phyloP scores from a whole-genome alignment of 1,284 basidiomycete genomes.

The Farysia itapuensis region DNA sequence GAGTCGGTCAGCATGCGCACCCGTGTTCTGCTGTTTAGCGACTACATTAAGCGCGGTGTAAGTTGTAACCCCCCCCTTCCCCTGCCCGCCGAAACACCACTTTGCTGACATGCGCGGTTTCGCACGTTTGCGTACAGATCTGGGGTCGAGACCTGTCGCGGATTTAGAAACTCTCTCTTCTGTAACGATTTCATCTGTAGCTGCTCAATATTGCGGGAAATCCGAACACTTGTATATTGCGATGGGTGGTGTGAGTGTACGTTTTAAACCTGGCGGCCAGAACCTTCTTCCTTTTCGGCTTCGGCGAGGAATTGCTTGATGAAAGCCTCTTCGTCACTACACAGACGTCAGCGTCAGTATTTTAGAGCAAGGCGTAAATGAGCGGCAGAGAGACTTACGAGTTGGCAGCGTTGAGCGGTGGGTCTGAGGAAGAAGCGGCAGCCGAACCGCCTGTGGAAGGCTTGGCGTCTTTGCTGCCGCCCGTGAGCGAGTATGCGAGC shows the following conservation, averaged over 20 bases:
- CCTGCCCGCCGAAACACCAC: neutral
- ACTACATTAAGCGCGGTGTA: conserved; percentile 52
- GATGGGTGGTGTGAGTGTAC: neutral
- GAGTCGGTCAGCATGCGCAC: conserved; percentile 52
- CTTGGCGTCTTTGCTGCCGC: conserved; percentile 17
- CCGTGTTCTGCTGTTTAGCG: conserved; percentile 48
- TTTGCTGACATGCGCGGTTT: no score
- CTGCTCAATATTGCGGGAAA: no score
- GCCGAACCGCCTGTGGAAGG: conserved; percentile 14
- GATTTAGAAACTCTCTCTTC: conserved; percentile 7
- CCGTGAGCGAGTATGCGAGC: conserved; percentile 27
- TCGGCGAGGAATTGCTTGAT: conserved; percentile 58
- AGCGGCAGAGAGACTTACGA: no score
- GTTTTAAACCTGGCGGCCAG: conserved; percentile 9
- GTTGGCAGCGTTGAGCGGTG: conserved; percentile 46
- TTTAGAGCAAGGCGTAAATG: neutral
- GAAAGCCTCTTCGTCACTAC: conserved; percentile 57
- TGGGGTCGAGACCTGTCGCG: conserved; percentile 49
- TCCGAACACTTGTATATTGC: no score
- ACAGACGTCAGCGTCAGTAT: no score
- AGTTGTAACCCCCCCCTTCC: neutral
- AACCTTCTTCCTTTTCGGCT: conserved; percentile 37
- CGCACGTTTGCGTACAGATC: conserved; percentile 9
- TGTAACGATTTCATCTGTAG: neutral
- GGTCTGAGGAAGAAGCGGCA: conserved; percentile 23